Conservation (phyloP, 1,284 basidiomycete genomes). For the Hemileccinum hortonii region DNA sequence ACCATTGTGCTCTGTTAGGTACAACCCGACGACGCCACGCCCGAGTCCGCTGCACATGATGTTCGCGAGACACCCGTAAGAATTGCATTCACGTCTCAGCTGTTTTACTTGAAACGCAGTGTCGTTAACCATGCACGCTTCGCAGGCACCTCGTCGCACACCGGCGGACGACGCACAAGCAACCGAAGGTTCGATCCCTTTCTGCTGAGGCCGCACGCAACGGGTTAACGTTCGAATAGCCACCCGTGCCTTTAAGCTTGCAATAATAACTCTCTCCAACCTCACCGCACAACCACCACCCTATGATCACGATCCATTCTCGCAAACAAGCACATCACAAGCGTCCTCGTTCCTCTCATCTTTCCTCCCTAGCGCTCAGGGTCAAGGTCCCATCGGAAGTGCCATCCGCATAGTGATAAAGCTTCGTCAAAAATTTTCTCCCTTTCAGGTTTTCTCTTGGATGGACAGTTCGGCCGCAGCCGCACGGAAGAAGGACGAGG, state of each 20-base stretch:
- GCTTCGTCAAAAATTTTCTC: slow-evolving; percentile 53
- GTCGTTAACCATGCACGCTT: slow-evolving; percentile 1
- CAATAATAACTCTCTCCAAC: slow-evolving; percentile 58
- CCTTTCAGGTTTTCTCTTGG: slow-evolving; percentile 45
- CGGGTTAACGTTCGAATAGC: slow-evolving; percentile 41
- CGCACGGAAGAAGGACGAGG: slow-evolving; percentile 57
- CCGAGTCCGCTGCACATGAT: slow-evolving; percentile 3
- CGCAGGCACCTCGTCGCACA: slow-evolving; percentile 15
- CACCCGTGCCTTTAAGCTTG: slow-evolving; percentile 68
- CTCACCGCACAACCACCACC: slow-evolving; percentile 57
- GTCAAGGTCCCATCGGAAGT: slow-evolving; percentile 68
- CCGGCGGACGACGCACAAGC: slow-evolving; percentile 39
- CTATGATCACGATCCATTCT: slow-evolving; percentile 51
- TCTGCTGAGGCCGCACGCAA: neutral
- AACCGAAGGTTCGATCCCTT: slow-evolving; percentile 44
- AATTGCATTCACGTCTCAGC: neutral
- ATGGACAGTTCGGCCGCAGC: slow-evolving; percentile 44
- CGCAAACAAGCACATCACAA: slow-evolving; percentile 36
- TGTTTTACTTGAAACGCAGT: neutral
- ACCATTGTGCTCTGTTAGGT: slow-evolving; percentile 9
- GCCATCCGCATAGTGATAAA: slow-evolving; percentile 62
- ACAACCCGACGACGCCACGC: slow-evolving; percentile 11
- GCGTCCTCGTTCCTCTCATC: slow-evolving; percentile 58
- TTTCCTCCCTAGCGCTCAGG: slow-evolving; percentile 64
- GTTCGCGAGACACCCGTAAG: slow-evolving; percentile 17